Conservation (phyloP, 2,329 filamentous ascomycete species). For the Fusarium continuum region DNA sequence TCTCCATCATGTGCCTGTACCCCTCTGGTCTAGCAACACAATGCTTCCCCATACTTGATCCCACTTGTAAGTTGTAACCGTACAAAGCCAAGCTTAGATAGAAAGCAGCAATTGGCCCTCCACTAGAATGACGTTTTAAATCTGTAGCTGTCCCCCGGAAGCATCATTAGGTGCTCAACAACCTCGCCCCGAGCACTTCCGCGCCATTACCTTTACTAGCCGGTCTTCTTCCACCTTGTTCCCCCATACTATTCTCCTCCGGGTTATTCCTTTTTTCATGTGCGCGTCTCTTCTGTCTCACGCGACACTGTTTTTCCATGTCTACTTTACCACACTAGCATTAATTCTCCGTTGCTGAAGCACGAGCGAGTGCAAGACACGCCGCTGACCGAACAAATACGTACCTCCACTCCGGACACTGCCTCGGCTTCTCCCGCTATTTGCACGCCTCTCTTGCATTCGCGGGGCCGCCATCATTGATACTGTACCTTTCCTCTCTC, state of each 20-base stretch:
- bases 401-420: constrained; percentile 29
- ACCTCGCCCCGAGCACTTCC: constrained; percentile 39
- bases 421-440: constrained; percentile 45
- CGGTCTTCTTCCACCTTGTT: constrained; percentile 18
- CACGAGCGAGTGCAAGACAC: constrained; percentile 9
- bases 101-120: constrained; percentile 23
- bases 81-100: constrained; percentile 3
- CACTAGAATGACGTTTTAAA: constrained; percentile 37
- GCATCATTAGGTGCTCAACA: constrained; percentile 31
- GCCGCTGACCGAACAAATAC: constrained; percentile 11
- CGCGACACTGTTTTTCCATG: constrained; percentile 26
- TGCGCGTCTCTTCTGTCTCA: constrained; percentile 25
- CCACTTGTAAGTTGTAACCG: constrained; percentile 31
- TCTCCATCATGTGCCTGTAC: constrained; percentile 34
- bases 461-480: constrained; percentile 40
- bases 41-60: constrained; percentile 38
- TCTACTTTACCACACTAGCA: no score
- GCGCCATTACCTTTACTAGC: constrained; percentile 14
- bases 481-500: constrained; percentile 19
- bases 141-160: constrained; percentile 14
- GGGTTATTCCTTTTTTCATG: constrained; percentile 23
- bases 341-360: constrained; percentile 8
- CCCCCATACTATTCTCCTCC: not conserved
- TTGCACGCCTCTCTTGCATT: constrained; percentile 29
- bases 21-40: constrained; percentile 10